phyloP scores from a whole-genome alignment of 1,284 basidiomycete genomes.

The Apiotrichum laibachii region DNA sequence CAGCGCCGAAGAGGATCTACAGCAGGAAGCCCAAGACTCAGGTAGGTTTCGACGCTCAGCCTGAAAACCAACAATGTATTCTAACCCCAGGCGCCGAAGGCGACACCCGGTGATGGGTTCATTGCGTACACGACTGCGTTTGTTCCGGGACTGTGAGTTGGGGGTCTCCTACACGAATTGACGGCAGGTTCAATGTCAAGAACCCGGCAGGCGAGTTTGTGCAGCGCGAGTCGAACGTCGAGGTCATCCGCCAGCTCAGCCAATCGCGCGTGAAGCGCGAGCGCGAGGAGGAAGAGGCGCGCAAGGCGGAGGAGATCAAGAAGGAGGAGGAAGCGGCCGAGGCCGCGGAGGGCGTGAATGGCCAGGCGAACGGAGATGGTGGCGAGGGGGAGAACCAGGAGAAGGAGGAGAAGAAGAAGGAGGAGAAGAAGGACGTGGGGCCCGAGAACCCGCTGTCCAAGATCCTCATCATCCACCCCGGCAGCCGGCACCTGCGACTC shows the following conservation, averaged over 20 bases:
- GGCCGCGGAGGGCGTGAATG: neutral
- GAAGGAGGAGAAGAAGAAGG: conserved; percentile 6
- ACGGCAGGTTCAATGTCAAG: conserved; percentile 39
- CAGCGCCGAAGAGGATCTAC: conserved; percentile 8
- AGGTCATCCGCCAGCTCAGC: conserved; percentile 39
- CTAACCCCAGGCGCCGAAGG: conserved; percentile 11
- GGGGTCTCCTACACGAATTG: neutral
- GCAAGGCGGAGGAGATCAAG: conserved; percentile 6
- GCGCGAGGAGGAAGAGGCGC: conserved; percentile 24
- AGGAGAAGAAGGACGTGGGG: neutral
- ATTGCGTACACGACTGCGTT: conserved; percentile 40
- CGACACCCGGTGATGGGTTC: conserved; percentile 18
- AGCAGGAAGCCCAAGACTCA: conserved; percentile 13
- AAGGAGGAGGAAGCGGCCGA: neutral
- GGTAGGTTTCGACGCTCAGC: neutral
- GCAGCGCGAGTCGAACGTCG: conserved; percentile 39
- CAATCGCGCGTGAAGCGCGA: conserved; percentile 25
- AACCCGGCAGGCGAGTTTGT: conserved; percentile 47
- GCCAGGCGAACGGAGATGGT: neutral
- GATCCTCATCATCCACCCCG: conserved; percentile 85
- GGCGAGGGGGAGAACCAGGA: neutral
- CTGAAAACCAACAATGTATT: no score
- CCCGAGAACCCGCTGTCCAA: conserved; percentile 34
- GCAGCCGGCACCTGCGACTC: conserved; percentile 79
- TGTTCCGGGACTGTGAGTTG: conserved; percentile 39